Base-by-base conservation (phyloP, 1,284 basidiomycete genomes). In the Ceratobasidium sp. region DNA sequence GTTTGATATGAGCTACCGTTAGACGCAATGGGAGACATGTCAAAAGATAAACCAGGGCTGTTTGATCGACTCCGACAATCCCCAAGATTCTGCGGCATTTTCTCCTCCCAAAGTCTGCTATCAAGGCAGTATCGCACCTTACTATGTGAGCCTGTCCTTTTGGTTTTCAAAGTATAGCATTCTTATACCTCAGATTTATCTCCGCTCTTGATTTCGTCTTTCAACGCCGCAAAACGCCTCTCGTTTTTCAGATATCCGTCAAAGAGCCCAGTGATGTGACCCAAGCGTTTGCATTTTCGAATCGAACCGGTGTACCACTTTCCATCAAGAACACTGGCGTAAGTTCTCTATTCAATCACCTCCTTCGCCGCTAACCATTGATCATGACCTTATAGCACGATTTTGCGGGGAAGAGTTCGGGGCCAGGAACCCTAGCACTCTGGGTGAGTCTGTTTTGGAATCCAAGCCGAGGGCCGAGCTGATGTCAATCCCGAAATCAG, bases 321-420 rank as follows among this genome's bases (percentile, higher is more conserved):
- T 82, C 83, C 2, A 79, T 86, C 26, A 85, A 85, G 74, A 86
- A 86, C 76, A 84, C 84, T 12, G 85, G 85, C 16, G 64, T 52
- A n/a, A 67, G 64, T 52, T 5, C 18, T 59, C 9, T 28, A 21
- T 61, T 45, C 41, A 10, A 28, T 9, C 18, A 18, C 18, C 12
- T 34, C n/a, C 30, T 18, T 34, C 6, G 21, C 8, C 12, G 50
- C 23, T 55, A 2, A 43, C 18, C 9, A 5, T 3, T 30, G 10
- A 10, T n/a, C 21, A 9, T 3, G 23, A 18, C 30, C 9, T 30
- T 30, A 8, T 41, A 67, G 64, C 64, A 67, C 21, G 64, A 67
- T 36, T 67, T 41, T 28, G 26, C 36, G n/a, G 64, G 64, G 23
- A 50, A 50, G 48, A 67, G 64, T 28, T 26, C 12, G n/a, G 50